Base-by-base conservation (phyloP, 257 asterid species). In the Solanum phureja region DNA sequence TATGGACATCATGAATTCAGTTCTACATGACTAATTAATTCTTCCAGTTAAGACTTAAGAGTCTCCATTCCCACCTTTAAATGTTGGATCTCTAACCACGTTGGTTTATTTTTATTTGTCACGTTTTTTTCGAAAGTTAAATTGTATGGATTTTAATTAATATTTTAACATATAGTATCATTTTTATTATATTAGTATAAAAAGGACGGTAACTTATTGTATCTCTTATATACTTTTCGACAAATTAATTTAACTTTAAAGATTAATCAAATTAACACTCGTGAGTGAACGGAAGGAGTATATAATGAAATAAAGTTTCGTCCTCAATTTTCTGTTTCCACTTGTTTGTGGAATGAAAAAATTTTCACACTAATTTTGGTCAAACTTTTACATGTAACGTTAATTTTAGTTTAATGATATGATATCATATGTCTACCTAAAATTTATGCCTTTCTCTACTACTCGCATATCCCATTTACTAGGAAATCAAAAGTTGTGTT, bases 251-350 rank as follows among this genome's bases (percentile, higher is more conserved):
- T 49, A 49, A 49, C 0, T 49, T 49, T 14, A 5, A 49, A 49
- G 1, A 49, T 49, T 14, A 49, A 49, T 49, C 19, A 13, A 49
- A 49, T 49, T 49, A 5, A 49, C 2, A 4, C 3, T 46, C 19
- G 56, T 12, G 16, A 44, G 16, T 11, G 16, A 44, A 11, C 16
- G 6, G 1, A 44, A 40, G 46, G 46, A 40, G 46, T 40, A 40
- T 56, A 18, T 52, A 18, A 18, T 56, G n/a, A 58, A 58, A 58
- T 2, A 58, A 58, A 58, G 24, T 19, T 19, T 19, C 6, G 58
- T 37, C 58, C 77, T 72, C 81, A 34, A 8, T 34, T 72, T 71
- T 40, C 12, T 76, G 60, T n/a, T 76, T 8, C 84, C 83, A 76
- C 33, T 1, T n/a, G 34, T 11, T 40, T 76, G 35, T 40, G 21